Base-by-base conservation (phyloP, 768 basidiomycete species). In the Paxillus rubicundulus region DNA sequence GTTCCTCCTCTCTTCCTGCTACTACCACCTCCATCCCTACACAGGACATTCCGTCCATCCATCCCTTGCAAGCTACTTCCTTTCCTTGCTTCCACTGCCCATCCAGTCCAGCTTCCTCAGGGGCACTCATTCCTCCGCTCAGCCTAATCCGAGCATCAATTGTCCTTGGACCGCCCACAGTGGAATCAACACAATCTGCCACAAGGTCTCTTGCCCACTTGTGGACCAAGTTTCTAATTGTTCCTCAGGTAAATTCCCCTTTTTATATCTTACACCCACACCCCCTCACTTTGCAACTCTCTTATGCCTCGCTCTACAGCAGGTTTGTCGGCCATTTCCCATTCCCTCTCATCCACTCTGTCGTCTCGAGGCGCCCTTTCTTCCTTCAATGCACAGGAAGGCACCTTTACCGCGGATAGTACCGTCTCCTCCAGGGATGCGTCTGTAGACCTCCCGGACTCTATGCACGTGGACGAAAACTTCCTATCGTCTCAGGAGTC, bases 371-470 rank as follows among this genome's bases (percentile, higher is more conserved):
- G 56, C 65, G 58, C 55, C 18, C 61, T 70, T 48, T 65, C 66
- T n/a, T 55, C 62, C 41, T 69, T 69, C 61, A 60, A 69, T 61
- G 69, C 37, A 16, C 67, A 56, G 38, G 65, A 69, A 56, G 67
- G 65, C 57, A 13, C 38, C 40, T 59, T 64, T 54, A 61, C 67
- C 27, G 55, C 58, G 42, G 62, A 68, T 38, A 69, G 67, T 46
- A 61, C 68, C 47, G 30, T 60, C 36, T 69, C 68, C 16, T 71
- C 70, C 24, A 68, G 68, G 33, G 69, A 71, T 58, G 57, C 50
- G 3, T 71, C 67, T 49, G 33, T 70, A 56, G 70, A 66, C 56
- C 53, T 52, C 16, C 53, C 47, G 4, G 64, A 64, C 56, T 51
- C 44, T 13, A 67, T 63, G 62, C 67, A 69, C 16, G 59, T 59